Percentiles rank a stretch among this genome's conserved stretches.
Conservation (phyloP, 2,329 filamentous ascomycete species). For the Pezicula carpinea region DNA sequence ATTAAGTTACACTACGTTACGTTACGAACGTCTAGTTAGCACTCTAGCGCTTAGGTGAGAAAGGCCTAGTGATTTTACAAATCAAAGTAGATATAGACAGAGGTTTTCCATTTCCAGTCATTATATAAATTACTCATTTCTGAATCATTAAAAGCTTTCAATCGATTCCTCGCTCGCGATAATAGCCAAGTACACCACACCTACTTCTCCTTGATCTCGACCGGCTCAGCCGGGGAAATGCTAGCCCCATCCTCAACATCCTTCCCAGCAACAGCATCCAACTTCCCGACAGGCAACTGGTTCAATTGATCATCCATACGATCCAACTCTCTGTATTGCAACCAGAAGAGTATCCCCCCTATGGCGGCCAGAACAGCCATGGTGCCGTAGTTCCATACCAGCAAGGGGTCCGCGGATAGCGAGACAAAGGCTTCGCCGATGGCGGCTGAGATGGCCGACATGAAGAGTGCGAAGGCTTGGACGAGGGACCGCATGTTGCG, state of each 20-base stretch:
- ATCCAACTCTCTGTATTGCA: conserved; percentile 62
- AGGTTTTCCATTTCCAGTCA: no score
- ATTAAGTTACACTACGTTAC: no score
- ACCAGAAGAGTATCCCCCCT: conserved; percentile 63
- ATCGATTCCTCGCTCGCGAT: no score
- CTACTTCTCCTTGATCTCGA: conserved; percentile 4
- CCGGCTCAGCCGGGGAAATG: neutral
- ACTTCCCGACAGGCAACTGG: conserved; percentile 37
- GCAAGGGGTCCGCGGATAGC: conserved; percentile 57
- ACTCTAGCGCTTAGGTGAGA: no score
- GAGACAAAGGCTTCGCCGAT: conserved; percentile 65
- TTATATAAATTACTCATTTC: no score
- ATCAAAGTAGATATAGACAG: no score
- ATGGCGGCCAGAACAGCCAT: conserved; percentile 58
- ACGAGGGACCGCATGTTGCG: conserved; percentile 79
- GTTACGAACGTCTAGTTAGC: no score
- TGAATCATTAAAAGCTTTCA: no score
- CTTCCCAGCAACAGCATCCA: conserved; percentile 10
- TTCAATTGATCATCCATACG: conserved; percentile 65
- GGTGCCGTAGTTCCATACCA: conserved; percentile 68
- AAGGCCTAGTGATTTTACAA: no score
- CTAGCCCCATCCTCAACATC: conserved; percentile 15
- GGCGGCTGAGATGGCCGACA: conserved; percentile 63
- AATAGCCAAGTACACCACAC: no score
- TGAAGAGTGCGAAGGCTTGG: conserved; percentile 64